Percentiles rank a stretch among this genome's conserved stretches.
phyloP scores from a whole-genome alignment of 306 rosid species.

The Macrotyloma uniflorum region DNA sequence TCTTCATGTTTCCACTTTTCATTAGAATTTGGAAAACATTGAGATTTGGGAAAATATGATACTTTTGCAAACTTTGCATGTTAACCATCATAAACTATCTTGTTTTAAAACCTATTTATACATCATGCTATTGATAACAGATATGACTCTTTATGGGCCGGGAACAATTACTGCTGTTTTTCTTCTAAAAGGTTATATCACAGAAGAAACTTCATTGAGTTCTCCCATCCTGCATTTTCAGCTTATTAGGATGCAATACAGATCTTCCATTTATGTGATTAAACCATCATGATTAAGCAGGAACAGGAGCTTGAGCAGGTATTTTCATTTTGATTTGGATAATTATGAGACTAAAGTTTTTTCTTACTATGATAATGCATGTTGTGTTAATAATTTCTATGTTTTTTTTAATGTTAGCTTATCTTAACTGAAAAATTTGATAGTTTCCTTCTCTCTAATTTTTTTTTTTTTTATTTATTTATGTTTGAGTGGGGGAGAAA shows the following conservation, averaged over 20 bases:
- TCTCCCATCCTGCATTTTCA: not conserved
- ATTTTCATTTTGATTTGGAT: not conserved
- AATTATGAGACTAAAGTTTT: not conserved
- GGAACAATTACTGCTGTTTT: not conserved
- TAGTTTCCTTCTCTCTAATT: too few species aligned
- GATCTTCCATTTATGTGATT: not conserved
- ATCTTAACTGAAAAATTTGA: not conserved
- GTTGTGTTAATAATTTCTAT: not conserved
- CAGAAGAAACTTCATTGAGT: not conserved
- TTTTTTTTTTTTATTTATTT: not conserved
- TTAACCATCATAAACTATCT: slow-evolving; percentile 4
- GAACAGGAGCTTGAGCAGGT: not conserved
- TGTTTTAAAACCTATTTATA: not conserved
- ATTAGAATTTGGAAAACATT: not conserved
- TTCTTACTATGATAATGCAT: not conserved
- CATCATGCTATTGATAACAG: not conserved
- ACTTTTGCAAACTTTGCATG: not conserved
- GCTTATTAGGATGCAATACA: not conserved
- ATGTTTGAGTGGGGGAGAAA: not conserved
- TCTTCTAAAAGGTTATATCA: not conserved
- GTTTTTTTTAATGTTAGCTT: not conserved
- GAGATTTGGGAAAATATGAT: not conserved
- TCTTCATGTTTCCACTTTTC: slow-evolving; percentile 11
- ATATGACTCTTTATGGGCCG: not conserved
- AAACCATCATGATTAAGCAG: not conserved